Evolutionary conservation across 1,284 basidiomycete genomes (phyloP), one percentile per base, ranked within the genome.

Genomic region (Irpex lacteus): DNA sequence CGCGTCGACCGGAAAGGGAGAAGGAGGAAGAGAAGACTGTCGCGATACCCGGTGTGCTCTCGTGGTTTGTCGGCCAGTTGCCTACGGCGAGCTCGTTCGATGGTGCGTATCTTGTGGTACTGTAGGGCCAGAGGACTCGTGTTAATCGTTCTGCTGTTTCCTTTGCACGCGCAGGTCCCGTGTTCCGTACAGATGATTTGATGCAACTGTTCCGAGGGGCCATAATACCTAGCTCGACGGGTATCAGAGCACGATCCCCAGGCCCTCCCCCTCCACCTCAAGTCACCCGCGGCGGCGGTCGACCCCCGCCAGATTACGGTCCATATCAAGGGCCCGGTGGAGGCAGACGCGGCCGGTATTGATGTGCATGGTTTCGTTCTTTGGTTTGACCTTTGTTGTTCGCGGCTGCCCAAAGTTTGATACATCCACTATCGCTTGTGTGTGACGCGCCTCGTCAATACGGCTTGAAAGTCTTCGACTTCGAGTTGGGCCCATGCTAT

Each of bases 161-260:
- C 56, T 49, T 18, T 67, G 69, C 3, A 26, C 26, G 67, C 53
- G 9, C 67, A 95, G 94, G 94, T 2, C 94, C 94, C 15, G 83
- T 94, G 44, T 95, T 96, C 80, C 84, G 91, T 61, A 90, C 90
- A 2, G 94, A 96, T 59, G 94, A 96, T 75, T 80, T 96, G 38
- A 88, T 96, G 84, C 88, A 89, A 66, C 73, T 94, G 21, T 88
- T 94, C 73, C 82, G 86, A 55, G 90, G 85, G 71, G 90, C 90
- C 58, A 85, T 89, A 19, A 91, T 94, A 61, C 91, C 92, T 4
- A 88, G 85, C 63, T 81, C 73, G 18, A 80, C 72, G n/a, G 63
- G 78, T 40, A 71, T 73, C 38, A 76, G 79, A 63, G 70, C 77
- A 4, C 77, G 82, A 66, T 81, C 78, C 5, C 84, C 86, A 32